Conservation (phyloP, 805 yeast genomes). For the Starmera quercuum region DNA sequence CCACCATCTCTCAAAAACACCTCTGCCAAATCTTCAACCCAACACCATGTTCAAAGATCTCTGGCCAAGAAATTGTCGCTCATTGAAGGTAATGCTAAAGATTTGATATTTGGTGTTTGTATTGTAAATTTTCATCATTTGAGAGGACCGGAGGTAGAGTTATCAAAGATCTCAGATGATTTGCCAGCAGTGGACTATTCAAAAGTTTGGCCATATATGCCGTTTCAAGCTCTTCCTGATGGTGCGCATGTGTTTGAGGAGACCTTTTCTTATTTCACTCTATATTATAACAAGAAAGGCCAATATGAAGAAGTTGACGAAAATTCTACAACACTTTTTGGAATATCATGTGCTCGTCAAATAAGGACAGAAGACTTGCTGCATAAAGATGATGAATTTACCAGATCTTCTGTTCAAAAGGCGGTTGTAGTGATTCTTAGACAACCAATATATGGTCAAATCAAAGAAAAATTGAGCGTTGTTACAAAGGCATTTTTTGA, state of each 20-base stretch:
- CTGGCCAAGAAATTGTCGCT: conserved; percentile 11
- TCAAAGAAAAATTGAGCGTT: conserved; percentile 84
- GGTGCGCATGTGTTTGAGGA: conserved; percentile 93
- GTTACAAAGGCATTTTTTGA: conserved; percentile 81
- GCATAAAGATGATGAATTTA: conserved; percentile 52
- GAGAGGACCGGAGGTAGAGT: conserved; percentile 93
- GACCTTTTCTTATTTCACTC: conserved; percentile 84
- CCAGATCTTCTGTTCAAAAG: conserved; percentile 86
- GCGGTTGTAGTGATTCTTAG: conserved; percentile 81
- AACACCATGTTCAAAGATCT: conserved; percentile 1
- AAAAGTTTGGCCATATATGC: conserved; percentile 72
- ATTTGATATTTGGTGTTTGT: conserved; percentile 69
- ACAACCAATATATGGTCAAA: conserved; percentile 81
- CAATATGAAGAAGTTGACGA: conserved; percentile 32
- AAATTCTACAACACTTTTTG: conserved; percentile 69
- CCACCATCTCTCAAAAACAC: not conserved
- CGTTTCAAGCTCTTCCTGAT: conserved; percentile 94
- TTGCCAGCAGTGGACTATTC: conserved; percentile 27
- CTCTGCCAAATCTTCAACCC: not conserved
- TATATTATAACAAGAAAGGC: conserved; percentile 56
- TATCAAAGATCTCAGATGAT: conserved; percentile 56
- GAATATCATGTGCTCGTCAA: conserved; percentile 89
- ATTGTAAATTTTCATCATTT: conserved; percentile 89
- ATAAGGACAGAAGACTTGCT: conserved; percentile 54
- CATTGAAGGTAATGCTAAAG: conserved; percentile 14